Conservation (phyloP, 2,329 filamentous ascomycete species). For the Talaromyces islandicus region DNA sequence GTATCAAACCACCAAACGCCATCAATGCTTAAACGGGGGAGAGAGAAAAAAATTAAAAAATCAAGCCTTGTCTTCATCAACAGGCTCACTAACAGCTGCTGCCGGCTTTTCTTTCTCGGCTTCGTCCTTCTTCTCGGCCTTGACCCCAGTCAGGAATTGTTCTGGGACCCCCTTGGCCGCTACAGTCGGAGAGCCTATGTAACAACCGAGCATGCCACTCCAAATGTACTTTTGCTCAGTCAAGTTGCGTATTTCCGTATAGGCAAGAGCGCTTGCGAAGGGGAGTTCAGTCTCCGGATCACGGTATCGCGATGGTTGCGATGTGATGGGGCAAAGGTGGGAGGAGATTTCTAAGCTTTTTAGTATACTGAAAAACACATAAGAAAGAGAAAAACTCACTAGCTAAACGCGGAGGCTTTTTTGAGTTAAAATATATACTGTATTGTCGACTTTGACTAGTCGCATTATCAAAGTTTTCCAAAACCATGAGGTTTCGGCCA, state of each 20-base stretch:
- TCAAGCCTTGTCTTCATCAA: conserved; percentile 9
- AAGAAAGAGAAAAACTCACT: conserved; percentile 28
- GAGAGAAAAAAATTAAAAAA: neutral
- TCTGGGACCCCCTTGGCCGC: conserved; percentile 71
- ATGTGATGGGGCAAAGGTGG: conserved; percentile 74
- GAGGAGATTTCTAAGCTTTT: conserved; percentile 33
- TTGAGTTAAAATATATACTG: conserved; percentile 52
- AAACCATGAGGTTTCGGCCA: conserved; percentile 53
- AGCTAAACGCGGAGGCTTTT: conserved; percentile 41
- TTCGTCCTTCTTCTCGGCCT: conserved; percentile 10
- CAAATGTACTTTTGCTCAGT: conserved; percentile 70
- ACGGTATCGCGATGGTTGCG: conserved; percentile 70
- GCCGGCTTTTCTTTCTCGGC: neutral
- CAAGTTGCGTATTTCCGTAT: conserved; percentile 69
- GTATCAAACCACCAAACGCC: neutral
- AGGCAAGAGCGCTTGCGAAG: conserved; percentile 74
- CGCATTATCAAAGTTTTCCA: conserved; percentile 53
- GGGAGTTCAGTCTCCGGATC: conserved; percentile 79
- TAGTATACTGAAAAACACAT: conserved; percentile 9
- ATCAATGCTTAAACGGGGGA: neutral
- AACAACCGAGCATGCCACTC: conserved; percentile 75
- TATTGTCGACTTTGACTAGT: conserved; percentile 50
- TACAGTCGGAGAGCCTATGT: conserved; percentile 61
- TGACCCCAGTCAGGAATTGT: conserved; percentile 52
- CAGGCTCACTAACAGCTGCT: conserved; percentile 2